Conservation (phyloP, 2,329 filamentous ascomycete genomes). For the Curvularia verruculosa region DNA sequence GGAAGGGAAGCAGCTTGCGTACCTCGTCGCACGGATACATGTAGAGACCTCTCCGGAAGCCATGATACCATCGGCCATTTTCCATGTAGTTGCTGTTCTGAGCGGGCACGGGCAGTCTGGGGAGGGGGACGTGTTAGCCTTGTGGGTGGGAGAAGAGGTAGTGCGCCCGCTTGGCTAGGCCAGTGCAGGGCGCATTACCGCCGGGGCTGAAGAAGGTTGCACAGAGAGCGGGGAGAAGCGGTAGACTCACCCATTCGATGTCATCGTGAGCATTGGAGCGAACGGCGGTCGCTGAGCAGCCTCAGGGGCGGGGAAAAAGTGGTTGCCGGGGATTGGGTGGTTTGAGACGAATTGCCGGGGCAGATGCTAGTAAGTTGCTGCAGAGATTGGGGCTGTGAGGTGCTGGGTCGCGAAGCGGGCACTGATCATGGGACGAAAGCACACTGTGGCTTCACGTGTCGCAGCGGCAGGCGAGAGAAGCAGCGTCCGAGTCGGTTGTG, state of each 20-base stretch:
- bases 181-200: slow-evolving; percentile 10
- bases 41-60: slow-evolving; percentile 71
- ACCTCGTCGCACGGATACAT: slow-evolving; percentile 80
- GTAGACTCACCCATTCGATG: slow-evolving; percentile 52
- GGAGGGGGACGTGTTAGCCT: slow-evolving; percentile 10
- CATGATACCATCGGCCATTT: slow-evolving; percentile 73
- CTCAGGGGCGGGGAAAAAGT: not conserved
- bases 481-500: too few relatives aligned
- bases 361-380: slow-evolving; percentile 4
- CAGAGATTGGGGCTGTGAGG: slow-evolving; percentile 14
- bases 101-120: slow-evolving; percentile 47
- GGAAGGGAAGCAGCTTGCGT: slow-evolving; percentile 36
- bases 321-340: not conserved
- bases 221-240: slow-evolving; percentile 42
- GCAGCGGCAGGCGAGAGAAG: not conserved
- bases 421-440: slow-evolving; percentile 14
- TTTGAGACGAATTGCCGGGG: not conserved
- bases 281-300: slow-evolving; percentile 23
- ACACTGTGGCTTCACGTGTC: not conserved
- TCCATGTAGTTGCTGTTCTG: slow-evolving; percentile 60
- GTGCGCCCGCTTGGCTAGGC: slow-evolving; percentile 7
- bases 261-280: slow-evolving; percentile 53
- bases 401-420: slow-evolving; percentile 11
- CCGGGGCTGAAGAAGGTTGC: slow-evolving; percentile 28
- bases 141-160: not conserved